phyloP scores from a whole-genome alignment of 495 filamentous ascomycete species.

The Friedmanniomyces endolithicus region DNA sequence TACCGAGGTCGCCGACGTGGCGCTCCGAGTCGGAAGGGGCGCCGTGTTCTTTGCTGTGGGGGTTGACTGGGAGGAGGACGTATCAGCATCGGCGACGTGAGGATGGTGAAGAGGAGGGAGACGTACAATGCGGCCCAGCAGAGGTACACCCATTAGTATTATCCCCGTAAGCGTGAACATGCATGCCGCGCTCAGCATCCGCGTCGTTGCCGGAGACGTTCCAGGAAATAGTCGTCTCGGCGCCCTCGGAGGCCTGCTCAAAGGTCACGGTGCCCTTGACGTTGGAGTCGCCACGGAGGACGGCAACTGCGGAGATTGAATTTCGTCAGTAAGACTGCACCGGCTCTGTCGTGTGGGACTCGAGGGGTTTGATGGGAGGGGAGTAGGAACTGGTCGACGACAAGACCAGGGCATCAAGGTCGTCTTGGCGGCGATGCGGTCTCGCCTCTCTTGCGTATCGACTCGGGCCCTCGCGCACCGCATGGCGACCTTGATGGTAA shows the following conservation, averaged over 20 bases:
- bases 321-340: neutral
- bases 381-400: neutral
- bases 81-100: neutral
- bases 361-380: neutral
- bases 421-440: neutral
- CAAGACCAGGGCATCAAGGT: neutral
- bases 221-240: slow-evolving; percentile 76
- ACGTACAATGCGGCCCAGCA: slow-evolving; percentile 87
- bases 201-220: slow-evolving; percentile 85
- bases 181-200: slow-evolving; percentile 92
- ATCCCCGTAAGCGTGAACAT: slow-evolving; percentile 97
- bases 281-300: slow-evolving; percentile 93
- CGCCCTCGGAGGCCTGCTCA: slow-evolving; percentile 71
- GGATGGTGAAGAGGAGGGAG: too few relatives aligned
- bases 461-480: neutral
- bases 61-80: slow-evolving; percentile 62
- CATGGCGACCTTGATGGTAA: slow-evolving; percentile 2
- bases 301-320: slow-evolving; percentile 57
- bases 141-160: slow-evolving; percentile 99
- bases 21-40: slow-evolving; percentile 67
- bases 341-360: neutral
- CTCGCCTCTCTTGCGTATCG: neutral
- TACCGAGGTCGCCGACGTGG: slow-evolving; percentile 94
- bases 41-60: slow-evolving; percentile 80
- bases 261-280: slow-evolving; percentile 86